Evolutionary conservation across 805 yeast species (phyloP).

Genomic region (Alloascoidea hylecoeti): DNA sequence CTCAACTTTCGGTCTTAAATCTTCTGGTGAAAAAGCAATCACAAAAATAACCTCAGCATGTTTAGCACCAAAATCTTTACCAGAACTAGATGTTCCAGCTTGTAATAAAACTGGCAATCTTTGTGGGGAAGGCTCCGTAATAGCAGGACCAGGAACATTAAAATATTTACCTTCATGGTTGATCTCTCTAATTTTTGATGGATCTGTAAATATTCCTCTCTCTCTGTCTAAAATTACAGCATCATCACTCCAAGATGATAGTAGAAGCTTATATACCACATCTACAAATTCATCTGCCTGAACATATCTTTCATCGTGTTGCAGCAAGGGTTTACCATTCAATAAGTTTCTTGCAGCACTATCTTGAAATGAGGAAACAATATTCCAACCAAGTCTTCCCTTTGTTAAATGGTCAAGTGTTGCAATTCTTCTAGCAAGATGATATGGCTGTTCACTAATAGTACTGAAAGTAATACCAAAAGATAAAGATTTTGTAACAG

Average conservation of each 20-base stretch:
- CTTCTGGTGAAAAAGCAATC: conserved; percentile 20
- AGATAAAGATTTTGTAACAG: conserved; percentile 23
- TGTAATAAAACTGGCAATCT: conserved; percentile 28
- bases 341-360: conserved; percentile 27
- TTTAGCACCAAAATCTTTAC: conserved; percentile 26
- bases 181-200: conserved; percentile 24
- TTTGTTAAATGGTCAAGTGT: conserved; percentile 27
- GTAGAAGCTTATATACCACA: conserved; percentile 23
- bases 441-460: conserved; percentile 26
- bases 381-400: conserved; percentile 33
- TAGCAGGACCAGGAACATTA: conserved; percentile 29
- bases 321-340: conserved; percentile 22
- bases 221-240: conserved; percentile 15
- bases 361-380: conserved; percentile 28
- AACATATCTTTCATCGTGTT: conserved; percentile 25
- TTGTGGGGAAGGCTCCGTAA: conserved; percentile 28
- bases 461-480: conserved; percentile 29
- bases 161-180: conserved; percentile 25
- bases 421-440: conserved; percentile 27
- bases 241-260: conserved; percentile 31
- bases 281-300: conserved; percentile 25
- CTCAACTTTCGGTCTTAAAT: conserved; percentile 15
- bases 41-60: conserved; percentile 28
- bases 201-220: conserved; percentile 22
- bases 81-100: conserved; percentile 28